phyloP scores from a whole-genome alignment of 805 yeast species.

The Ogataea allantospora region DNA sequence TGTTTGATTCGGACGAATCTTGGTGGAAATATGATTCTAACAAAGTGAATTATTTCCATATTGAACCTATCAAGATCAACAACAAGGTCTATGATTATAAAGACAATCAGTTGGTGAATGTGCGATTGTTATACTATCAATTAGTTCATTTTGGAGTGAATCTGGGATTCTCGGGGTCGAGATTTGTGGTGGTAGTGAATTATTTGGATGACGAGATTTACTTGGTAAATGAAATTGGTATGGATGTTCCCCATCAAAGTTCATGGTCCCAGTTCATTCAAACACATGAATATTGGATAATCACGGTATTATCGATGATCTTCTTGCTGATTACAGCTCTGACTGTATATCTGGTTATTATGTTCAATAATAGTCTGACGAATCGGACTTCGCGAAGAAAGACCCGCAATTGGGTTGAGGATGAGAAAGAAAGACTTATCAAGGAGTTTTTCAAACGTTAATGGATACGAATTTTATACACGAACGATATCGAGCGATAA shows the following conservation, averaged over 20 bases:
- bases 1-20: background rate
- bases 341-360: slow-evolving; percentile 6
- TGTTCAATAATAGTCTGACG: slow-evolving; percentile 8
- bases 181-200: slow-evolving; percentile 10
- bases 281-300: slow-evolving; percentile 13
- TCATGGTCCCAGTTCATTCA: slow-evolving; percentile 12
- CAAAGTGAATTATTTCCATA: slow-evolving; percentile 1
- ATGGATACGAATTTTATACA: background rate
- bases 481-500: slow-evolving; percentile 4
- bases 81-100: slow-evolving; percentile 21
- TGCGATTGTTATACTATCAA: slow-evolving; percentile 14
- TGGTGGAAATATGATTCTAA: slow-evolving; percentile 4
- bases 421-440: slow-evolving; percentile 20
- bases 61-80: slow-evolving; percentile 11
- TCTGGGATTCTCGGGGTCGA: slow-evolving; percentile 5
- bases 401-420: slow-evolving; percentile 8
- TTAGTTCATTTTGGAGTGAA: slow-evolving; percentile 12
- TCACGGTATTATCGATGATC: slow-evolving; percentile 11
- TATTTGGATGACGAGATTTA: slow-evolving; percentile 12
- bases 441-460: slow-evolving; percentile 15
- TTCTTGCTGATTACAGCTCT: slow-evolving; percentile 9
- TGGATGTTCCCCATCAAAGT: background rate
- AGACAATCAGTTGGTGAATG: slow-evolving; percentile 15
- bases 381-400: slow-evolving; percentile 1
- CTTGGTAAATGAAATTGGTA: slow-evolving; percentile 13